Percentiles rank a stretch among this genome's conserved stretches.
Evolutionary conservation across 2,329 filamentous ascomycete species (phyloP).

Genomic region (Penicillium verrucosum): DNA sequence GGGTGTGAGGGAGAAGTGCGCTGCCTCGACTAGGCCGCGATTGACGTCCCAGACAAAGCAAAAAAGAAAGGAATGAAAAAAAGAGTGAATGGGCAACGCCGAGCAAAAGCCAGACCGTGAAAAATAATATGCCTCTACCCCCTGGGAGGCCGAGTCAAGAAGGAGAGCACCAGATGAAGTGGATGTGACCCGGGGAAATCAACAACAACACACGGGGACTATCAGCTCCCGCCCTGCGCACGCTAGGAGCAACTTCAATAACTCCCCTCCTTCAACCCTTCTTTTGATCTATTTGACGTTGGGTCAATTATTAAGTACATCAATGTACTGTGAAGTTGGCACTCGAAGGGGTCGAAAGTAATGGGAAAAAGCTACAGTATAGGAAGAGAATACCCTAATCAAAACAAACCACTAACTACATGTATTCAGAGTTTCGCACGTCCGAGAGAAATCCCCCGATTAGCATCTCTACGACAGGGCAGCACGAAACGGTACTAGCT

Average conservation of each 20-base stretch:
- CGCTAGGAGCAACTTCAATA: conserved; percentile 24
- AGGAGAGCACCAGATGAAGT: conserved; percentile 1
- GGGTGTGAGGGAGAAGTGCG: conserved; percentile 2
- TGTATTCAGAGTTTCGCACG: background rate
- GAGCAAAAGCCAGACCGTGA: conserved; percentile 9
- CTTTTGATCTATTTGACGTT: background rate
- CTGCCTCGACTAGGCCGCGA: conserved; percentile 7
- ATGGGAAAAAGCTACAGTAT: background rate
- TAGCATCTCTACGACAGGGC: background rate
- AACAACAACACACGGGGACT: conserved; percentile 12
- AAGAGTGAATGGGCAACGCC: conserved; percentile 2
- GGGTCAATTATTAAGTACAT: background rate
- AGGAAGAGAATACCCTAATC: background rate
- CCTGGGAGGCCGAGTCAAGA: conserved; percentile 11
- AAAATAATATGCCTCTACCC: background rate
- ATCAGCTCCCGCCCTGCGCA: conserved; percentile 15
- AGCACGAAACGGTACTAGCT: conserved; percentile 3
- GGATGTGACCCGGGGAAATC: conserved; percentile 7
- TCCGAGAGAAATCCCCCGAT: conserved; percentile 2
- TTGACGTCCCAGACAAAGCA: background rate
- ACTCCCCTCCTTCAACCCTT: conserved; percentile 1
- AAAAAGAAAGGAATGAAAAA: conserved; percentile 7
- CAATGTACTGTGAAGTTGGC: background rate
- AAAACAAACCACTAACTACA: background rate
- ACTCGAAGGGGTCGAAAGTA: background rate